Conservation (phyloP, 805 yeast genomes). For the Tetrapisispora pingtungensis region DNA sequence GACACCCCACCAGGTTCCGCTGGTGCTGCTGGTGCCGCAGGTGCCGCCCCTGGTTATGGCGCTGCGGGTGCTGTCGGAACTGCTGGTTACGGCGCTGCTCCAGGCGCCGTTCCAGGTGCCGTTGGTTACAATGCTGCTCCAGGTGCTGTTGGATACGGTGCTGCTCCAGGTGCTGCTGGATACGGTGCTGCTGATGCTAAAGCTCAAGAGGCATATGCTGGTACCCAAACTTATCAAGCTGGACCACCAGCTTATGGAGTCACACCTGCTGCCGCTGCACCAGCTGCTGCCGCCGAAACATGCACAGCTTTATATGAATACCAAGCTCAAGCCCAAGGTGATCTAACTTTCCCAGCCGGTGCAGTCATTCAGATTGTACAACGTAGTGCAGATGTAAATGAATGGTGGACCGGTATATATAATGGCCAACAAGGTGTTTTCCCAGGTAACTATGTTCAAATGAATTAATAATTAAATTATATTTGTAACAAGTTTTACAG, state of each 20-base stretch:
- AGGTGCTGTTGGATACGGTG: constrained; percentile 11
- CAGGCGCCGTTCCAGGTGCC: background rate
- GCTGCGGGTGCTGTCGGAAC: constrained; percentile 24
- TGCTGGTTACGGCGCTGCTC: constrained; percentile 11
- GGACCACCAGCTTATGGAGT: constrained; percentile 18
- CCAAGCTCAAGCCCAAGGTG: constrained; percentile 89
- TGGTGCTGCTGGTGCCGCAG: constrained; percentile 14
- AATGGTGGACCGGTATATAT: constrained; percentile 94
- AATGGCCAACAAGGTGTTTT: constrained; percentile 85
- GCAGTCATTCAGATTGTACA: constrained; percentile 74
- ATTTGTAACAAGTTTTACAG: no score
- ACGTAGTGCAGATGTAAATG: constrained; percentile 74
- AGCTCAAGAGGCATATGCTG: constrained; percentile 11
- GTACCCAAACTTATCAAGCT: constrained; percentile 14
- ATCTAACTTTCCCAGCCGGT: constrained; percentile 79
- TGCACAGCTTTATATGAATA: constrained; percentile 91
- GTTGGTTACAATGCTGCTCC: constrained; percentile 16
- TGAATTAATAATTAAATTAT: constrained; percentile 37
- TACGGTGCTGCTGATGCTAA: constrained; percentile 8
- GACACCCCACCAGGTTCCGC: constrained; percentile 10
- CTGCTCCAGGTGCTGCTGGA: constrained; percentile 3
- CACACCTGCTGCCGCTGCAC: constrained; percentile 24
- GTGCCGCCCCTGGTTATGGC: constrained; percentile 20
- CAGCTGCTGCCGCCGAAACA: constrained; percentile 38
- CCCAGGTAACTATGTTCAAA: constrained; percentile 92